A percentile compares a stretch with the other conserved stretches of the same genome.
phyloP scores from a whole-genome alignment of 805 yeast species.

The Suhomyces faveliae region DNA sequence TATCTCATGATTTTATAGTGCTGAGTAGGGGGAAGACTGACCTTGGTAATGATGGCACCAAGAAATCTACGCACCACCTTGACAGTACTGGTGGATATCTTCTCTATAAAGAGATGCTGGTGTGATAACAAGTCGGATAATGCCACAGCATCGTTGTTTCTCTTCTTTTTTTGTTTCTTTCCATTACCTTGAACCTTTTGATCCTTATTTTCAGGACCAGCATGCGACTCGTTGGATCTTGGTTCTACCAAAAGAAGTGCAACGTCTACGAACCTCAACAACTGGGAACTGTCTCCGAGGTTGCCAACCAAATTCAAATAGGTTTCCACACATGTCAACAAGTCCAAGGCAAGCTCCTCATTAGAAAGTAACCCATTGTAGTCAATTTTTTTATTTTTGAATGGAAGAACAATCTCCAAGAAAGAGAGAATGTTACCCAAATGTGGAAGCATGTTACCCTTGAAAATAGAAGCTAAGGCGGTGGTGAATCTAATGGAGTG shows the following conservation, averaged over 20 bases:
- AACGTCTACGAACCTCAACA: constrained; percentile 59
- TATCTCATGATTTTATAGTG: constrained; percentile 53
- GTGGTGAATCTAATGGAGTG: constrained; percentile 45
- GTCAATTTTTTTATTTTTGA: constrained; percentile 34
- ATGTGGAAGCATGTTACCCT: constrained; percentile 46
- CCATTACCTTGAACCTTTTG: constrained; percentile 3
- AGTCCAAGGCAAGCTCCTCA: constrained; percentile 42
- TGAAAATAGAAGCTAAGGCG: constrained; percentile 31
- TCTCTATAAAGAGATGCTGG: constrained; percentile 50
- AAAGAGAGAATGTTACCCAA: constrained; percentile 49
- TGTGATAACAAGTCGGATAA: constrained; percentile 70
- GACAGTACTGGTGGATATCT: constrained; percentile 39
- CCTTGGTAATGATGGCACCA: constrained; percentile 44
- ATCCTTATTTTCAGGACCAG: not conserved
- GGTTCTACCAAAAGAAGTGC: constrained; percentile 46
- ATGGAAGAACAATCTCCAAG: constrained; percentile 61
- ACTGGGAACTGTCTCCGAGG: constrained; percentile 47
- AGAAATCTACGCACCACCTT: constrained; percentile 46
- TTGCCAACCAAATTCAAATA: constrained; percentile 34
- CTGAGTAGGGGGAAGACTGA: constrained; percentile 59
- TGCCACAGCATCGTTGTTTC: constrained; percentile 44
- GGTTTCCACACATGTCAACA: constrained; percentile 23
- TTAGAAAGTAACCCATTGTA: constrained; percentile 32
- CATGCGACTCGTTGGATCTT: constrained; percentile 16
- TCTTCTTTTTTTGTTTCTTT: constrained; percentile 34